Percentiles rank a stretch among this genome's conserved stretches.
Conservation (phyloP, 2,329 filamentous ascomycete genomes). For the Chaetomium olivaceum region DNA sequence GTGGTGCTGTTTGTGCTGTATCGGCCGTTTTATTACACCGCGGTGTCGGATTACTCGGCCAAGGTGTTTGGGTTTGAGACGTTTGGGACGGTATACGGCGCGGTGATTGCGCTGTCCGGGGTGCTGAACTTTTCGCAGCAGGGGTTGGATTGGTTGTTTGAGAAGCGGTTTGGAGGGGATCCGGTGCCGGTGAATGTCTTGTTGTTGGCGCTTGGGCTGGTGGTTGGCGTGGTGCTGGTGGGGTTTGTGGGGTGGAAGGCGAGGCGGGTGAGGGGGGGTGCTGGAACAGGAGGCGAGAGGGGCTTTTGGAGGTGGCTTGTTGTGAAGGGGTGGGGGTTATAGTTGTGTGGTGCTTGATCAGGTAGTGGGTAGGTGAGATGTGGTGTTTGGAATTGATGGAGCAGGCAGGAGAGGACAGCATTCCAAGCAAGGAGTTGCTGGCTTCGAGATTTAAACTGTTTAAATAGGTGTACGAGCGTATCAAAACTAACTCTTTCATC, state of each 20-base stretch:
- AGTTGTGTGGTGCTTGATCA: background rate
- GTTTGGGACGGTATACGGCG: conserved; percentile 90
- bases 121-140: conserved; percentile 82
- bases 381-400: background rate
- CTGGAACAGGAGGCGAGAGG: conserved; percentile 37
- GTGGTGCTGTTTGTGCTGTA: conserved; percentile 80
- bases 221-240: conserved; percentile 67
- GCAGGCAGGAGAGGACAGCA: background rate
- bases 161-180: conserved; percentile 68
- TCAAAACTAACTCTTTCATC: background rate
- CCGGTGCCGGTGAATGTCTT: conserved; percentile 76
- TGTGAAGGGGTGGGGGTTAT: background rate
- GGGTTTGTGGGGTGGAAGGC: conserved; percentile 58
- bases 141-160: conserved; percentile 75
- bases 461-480: background rate
- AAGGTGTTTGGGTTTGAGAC: conserved; percentile 92
- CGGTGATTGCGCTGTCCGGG: conserved; percentile 83
- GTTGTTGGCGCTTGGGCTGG: conserved; percentile 60
- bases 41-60: conserved; percentile 83
- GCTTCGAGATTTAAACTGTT: background rate
- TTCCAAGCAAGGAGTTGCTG: conserved; percentile 4
- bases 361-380: background rate
- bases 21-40: conserved; percentile 86
- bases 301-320: conserved; percentile 27
- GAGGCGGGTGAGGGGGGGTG: conserved; percentile 39